A percentile compares a stretch with the other conserved stretches of the same genome.
Conservation (phyloP, 2,329 filamentous ascomycete species). For the Paecilomyces sp. region DNA sequence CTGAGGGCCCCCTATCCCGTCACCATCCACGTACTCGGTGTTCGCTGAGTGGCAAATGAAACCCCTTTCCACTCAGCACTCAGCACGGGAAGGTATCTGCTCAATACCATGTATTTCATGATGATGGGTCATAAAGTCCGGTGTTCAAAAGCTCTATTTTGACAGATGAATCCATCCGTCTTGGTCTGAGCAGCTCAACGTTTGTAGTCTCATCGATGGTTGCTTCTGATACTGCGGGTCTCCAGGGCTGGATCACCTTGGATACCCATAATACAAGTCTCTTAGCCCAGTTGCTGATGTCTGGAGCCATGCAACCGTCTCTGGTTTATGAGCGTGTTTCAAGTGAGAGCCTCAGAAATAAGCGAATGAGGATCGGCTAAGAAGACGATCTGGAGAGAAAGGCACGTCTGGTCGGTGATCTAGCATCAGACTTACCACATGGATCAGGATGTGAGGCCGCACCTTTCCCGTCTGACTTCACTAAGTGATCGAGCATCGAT, state of each 20-base stretch:
- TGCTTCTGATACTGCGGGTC: background rate
- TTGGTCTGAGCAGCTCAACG: background rate
- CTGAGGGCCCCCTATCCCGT: background rate
- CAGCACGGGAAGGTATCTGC: background rate
- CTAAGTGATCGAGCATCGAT: background rate
- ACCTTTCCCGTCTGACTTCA: background rate
- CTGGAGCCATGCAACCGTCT: background rate
- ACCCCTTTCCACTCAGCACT: background rate
- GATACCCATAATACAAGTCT: background rate
- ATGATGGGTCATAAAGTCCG: background rate
- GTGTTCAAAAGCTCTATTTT: background rate
- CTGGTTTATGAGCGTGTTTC: background rate
- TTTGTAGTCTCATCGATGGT: background rate
- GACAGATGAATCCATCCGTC: background rate
- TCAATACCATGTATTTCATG: background rate
- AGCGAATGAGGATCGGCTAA: background rate
- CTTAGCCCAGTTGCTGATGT: background rate
- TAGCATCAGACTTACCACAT: background rate
- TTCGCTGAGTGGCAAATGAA: background rate
- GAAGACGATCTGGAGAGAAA: background rate
- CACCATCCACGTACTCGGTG: background rate
- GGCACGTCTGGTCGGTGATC: background rate
- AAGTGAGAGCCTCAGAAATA: background rate
- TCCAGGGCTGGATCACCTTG: background rate
- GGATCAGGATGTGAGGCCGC: background rate